A percentile compares a stretch with the other conserved stretches of the same genome.
phyloP scores from a whole-genome alignment of 2,329 filamentous ascomycete genomes.

The Talaromyces sp. region DNA sequence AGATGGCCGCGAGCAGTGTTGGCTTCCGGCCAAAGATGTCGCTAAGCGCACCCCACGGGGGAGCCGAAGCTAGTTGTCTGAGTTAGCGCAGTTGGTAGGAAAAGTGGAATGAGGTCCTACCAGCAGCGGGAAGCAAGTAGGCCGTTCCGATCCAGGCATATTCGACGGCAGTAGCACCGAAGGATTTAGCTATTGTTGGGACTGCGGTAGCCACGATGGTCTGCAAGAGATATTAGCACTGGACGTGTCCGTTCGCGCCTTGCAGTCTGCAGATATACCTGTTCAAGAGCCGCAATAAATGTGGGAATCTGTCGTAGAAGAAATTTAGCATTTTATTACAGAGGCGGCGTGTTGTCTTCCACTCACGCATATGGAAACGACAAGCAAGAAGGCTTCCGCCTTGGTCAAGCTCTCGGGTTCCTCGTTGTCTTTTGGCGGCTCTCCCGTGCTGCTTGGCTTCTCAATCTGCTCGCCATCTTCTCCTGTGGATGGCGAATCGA shows the following conservation, averaged over 20 bases:
- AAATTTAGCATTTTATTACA: neutral
- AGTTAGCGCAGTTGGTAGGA: neutral
- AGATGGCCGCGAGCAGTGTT: neutral
- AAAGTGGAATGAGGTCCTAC: neutral
- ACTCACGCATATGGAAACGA: slow-evolving; percentile 1
- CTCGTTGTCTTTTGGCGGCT: neutral
- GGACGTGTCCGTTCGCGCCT: neutral
- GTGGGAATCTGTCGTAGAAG: slow-evolving; percentile 1
- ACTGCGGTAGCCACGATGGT: neutral
- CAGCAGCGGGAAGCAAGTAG: slow-evolving; percentile 1
- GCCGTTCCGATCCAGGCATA: slow-evolving; percentile 3
- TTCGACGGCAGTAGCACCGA: neutral
- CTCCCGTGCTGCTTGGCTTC: neutral
- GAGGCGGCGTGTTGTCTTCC: neutral
- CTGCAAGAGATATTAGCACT: neutral
- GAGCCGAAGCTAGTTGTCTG: slow-evolving; percentile 1
- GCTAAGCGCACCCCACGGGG: neutral
- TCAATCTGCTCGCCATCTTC: neutral
- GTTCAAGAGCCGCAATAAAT: slow-evolving; percentile 7
- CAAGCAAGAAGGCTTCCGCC: neutral
- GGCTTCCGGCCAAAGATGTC: slow-evolving; percentile 6
- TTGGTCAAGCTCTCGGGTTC: neutral
- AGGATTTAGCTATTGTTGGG: neutral
- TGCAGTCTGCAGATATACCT: neutral
- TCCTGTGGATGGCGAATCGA: neutral